These are phyloP conservation scores for Curvularia sp. DNA, from an alignment of 2,329 filamentous ascomycete species.

Conservation along the genomic window DNA sequence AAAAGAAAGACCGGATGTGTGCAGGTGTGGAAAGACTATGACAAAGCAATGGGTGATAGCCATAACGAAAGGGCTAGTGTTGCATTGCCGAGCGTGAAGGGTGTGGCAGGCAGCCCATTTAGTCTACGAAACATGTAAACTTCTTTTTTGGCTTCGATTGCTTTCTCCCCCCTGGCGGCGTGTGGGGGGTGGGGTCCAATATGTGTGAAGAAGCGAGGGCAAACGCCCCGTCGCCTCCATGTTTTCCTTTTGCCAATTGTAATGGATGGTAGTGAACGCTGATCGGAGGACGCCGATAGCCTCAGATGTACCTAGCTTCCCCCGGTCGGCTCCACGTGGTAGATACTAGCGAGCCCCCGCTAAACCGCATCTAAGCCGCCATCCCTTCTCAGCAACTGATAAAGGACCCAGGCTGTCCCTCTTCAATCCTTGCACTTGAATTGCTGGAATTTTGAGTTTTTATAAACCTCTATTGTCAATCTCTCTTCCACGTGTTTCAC, in stretches of 20 bases:
- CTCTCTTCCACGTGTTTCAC: neutral
- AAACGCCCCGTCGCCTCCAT: neutral
- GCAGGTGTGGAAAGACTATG: neutral
- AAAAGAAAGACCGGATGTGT: slow-evolving; percentile 15
- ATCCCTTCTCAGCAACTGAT: slow-evolving; percentile 21
- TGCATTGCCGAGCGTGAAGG: slow-evolving; percentile 15
- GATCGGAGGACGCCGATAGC: slow-evolving; percentile 30
- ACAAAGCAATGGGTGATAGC: neutral
- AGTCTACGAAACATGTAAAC: neutral
- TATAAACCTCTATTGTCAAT: neutral
- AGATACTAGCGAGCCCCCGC: slow-evolving; percentile 23
- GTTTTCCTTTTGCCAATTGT: slow-evolving; percentile 17
- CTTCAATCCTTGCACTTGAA: neutral
- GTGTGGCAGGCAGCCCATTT: neutral
- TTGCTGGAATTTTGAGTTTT: neutral
- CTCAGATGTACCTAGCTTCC: slow-evolving; percentile 3
- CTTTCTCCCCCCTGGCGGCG: neutral
- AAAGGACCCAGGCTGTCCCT: slow-evolving; percentile 15
- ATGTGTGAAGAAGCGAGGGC: slow-evolving; percentile 2
- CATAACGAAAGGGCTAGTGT: slow-evolving; percentile 19
- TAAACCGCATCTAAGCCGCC: slow-evolving; percentile 19
- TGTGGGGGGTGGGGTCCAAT: neutral
- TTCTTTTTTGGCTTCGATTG: slow-evolving; percentile 5
- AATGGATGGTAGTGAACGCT: slow-evolving; percentile 6
- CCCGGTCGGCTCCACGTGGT: slow-evolving; percentile 27